phyloP scores from a whole-genome alignment of 164 flowering plant genomes.

The Berberis thunbergii region DNA sequence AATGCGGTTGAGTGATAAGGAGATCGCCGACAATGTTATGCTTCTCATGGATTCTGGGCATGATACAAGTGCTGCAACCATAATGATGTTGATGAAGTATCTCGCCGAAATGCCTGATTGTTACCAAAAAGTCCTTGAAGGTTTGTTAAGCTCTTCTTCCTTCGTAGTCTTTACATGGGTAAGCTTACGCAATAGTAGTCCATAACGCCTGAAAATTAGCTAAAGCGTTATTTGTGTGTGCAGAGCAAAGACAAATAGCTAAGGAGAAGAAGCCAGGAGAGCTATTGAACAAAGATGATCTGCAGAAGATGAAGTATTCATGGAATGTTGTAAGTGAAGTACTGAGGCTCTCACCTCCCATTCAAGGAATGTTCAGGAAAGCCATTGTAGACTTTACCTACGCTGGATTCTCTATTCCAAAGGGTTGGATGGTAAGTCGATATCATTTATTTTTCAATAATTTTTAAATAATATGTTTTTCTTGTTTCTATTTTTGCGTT shows the following conservation, averaged over 20 bases:
- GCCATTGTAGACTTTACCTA: conserved; percentile 2
- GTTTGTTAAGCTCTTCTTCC: background rate
- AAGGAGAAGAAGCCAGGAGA: background rate
- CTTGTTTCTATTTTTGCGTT: background rate
- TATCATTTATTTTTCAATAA: background rate
- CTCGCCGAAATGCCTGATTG: conserved; percentile 12
- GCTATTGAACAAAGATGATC: background rate
- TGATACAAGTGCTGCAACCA: conserved; percentile 12
- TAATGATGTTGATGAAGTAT: conserved; percentile 12
- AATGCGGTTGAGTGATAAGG: conserved; percentile 5
- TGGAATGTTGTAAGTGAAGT: conserved; percentile 4
- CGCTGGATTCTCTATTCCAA: conserved; percentile 2
- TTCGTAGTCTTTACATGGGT: background rate
- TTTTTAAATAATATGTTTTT: too few species aligned
- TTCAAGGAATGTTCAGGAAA: conserved; percentile 2
- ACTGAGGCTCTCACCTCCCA: conserved; percentile 2
- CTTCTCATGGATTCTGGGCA: conserved; percentile 14
- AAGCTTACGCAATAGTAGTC: background rate
- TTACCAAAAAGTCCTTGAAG: conserved; percentile 9
- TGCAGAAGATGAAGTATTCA: conserved; percentile 6
- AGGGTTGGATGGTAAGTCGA: conserved; percentile 2
- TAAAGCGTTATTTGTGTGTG: background rate
- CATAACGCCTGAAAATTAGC: background rate
- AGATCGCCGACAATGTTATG: conserved; percentile 13
- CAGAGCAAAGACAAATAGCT: background rate